A percentile compares a stretch with the other conserved stretches of the same genome.
Conservation (phyloP, 2,329 filamentous ascomycete genomes). For the Ascomycota sp. region DNA sequence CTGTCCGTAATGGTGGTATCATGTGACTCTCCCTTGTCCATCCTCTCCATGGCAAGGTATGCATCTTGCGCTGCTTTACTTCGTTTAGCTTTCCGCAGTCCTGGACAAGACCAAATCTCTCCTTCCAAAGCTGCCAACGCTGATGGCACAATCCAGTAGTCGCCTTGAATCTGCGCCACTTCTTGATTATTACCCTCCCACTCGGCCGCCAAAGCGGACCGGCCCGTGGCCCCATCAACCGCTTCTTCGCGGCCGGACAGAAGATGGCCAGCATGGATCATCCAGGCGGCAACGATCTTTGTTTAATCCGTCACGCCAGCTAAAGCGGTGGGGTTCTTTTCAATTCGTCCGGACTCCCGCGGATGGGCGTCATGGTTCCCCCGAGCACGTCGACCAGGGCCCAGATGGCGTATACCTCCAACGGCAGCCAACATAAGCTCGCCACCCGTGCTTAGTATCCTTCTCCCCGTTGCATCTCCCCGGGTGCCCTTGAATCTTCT, state of each 20-base stretch:
- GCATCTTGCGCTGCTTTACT: no score
- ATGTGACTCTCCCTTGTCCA: no score
- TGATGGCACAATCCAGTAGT: conserved; percentile 3
- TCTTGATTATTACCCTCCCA: conserved; percentile 4
- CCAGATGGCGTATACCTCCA: conserved; percentile 3
- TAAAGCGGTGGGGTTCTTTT: conserved; percentile 2
- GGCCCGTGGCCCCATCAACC: conserved; percentile 2
- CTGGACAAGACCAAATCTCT: conserved; percentile 3
- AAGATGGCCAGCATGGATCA: conserved; percentile 1
- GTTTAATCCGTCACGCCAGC: conserved; percentile 2
- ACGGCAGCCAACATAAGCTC: not conserved
- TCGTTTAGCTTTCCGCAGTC: no score
- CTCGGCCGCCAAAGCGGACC: conserved; percentile 4
- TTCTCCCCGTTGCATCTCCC: not conserved
- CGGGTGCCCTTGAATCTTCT: conserved; percentile 1
- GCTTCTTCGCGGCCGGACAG: conserved; percentile 4
- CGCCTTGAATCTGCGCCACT: conserved; percentile 3
- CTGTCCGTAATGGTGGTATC: no score
- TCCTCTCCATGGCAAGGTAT: no score
- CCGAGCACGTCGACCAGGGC: conserved; percentile 4
- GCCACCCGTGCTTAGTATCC: conserved; percentile 2
- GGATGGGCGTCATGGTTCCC: conserved; percentile 3
- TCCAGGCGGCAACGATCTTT: conserved; percentile 2
- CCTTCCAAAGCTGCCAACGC: conserved; percentile 5
- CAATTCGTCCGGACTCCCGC: conserved; percentile 3